These are phyloP conservation scores for Desmodesmus armatus DNA, from an alignment of 139 green algal genomes.

Conservation along the genomic window DNA sequence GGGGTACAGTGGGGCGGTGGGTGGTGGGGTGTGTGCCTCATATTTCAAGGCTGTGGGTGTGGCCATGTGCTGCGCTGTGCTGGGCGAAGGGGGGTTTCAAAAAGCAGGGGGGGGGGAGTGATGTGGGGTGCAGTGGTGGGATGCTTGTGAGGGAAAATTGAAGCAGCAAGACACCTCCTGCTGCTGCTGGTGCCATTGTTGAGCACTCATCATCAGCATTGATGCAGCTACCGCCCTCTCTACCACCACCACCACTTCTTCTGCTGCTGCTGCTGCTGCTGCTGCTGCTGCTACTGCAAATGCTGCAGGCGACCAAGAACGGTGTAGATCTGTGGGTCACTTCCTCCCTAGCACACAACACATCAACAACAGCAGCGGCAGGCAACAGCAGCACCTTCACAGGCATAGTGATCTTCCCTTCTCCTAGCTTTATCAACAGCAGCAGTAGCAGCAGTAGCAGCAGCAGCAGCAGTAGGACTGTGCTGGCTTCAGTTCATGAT, in stretches of 20 bases:
- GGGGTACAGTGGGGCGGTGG: slow-evolving; percentile 66
- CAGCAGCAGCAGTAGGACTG: background rate
- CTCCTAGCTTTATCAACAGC: background rate
- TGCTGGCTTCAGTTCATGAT: no score
- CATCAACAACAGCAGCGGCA: background rate
- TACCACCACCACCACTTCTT: background rate
- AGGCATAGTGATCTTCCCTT: background rate
- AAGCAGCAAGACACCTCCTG: no score
- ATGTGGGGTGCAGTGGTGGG: no score
- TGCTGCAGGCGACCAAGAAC: slow-evolving; percentile 74
- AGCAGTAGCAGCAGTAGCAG: background rate
- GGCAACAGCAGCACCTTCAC: background rate
- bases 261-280: slow-evolving; percentile 26
- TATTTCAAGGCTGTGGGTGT: slow-evolving; percentile 67
- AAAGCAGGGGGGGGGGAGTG: no score
- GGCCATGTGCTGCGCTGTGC: slow-evolving; percentile 53
- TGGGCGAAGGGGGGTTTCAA: no score
- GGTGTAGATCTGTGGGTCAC: slow-evolving; percentile 84
- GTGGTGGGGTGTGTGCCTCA: slow-evolving; percentile 58
- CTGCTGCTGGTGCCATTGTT: no score
- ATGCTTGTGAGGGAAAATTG: no score
- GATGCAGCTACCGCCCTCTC: no score
- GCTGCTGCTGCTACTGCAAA: background rate
- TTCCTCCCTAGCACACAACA: slow-evolving; percentile 66
- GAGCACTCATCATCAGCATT: no score